phyloP scores from a whole-genome alignment of 768 basidiomycete species.

The Coprinopsis marcescibilis region DNA sequence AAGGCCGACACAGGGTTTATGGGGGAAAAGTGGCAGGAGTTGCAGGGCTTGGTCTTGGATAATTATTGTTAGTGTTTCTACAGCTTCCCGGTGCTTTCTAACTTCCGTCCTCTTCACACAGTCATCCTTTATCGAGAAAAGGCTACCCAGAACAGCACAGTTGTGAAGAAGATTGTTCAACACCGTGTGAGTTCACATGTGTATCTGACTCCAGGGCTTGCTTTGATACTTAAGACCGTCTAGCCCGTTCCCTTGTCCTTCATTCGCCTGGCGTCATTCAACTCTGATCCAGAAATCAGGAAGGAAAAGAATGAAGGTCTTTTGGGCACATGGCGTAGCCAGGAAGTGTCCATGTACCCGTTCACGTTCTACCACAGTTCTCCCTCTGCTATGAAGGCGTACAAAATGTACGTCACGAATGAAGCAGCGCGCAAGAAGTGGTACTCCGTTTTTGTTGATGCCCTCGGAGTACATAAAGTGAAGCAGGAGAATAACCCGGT shows the following conservation, averaged over 20 bases:
- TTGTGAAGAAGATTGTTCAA: slow-evolving; percentile 46
- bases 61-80: slow-evolving; percentile 57
- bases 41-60: slow-evolving; percentile 64
- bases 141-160: slow-evolving; percentile 40
- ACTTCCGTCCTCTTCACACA: slow-evolving; percentile 22
- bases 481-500: slow-evolving; percentile 74
- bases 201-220: not conserved
- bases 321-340: slow-evolving; percentile 48
- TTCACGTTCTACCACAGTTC: slow-evolving; percentile 74
- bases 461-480: slow-evolving; percentile 57
- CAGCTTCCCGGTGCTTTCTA: not conserved
- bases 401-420: slow-evolving; percentile 64
- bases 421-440: slow-evolving; percentile 59
- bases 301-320: slow-evolving; percentile 57
- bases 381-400: slow-evolving; percentile 48
- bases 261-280: slow-evolving; percentile 66
- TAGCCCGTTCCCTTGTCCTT: slow-evolving; percentile 83
- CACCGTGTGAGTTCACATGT: slow-evolving; percentile 48
- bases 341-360: slow-evolving; percentile 58
- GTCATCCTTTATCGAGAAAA: slow-evolving; percentile 66
- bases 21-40: slow-evolving; percentile 56
- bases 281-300: slow-evolving; percentile 51
- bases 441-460: slow-evolving; percentile 53
- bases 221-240: not conserved
- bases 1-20: slow-evolving; percentile 62